Evolutionary conservation across 768 basidiomycete genomes (phyloP).

Genomic region (Astraeus odoratus): DNA sequence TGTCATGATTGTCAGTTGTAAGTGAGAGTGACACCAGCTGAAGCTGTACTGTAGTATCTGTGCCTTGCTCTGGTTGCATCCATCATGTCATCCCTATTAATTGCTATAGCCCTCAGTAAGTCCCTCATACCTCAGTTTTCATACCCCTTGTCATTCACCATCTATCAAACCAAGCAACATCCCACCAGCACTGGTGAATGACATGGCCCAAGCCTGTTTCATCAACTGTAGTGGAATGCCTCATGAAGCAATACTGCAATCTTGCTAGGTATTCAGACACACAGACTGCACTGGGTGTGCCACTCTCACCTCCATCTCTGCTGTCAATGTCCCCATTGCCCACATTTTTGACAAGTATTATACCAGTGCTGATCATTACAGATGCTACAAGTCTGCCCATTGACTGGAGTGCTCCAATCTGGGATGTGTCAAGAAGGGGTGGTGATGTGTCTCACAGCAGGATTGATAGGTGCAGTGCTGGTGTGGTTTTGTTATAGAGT

Average conservation of each 20-base stretch:
- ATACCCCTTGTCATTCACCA: background rate
- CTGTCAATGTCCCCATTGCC: slow-evolving; percentile 2
- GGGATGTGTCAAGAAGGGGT: background rate
- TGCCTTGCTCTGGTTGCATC: slow-evolving; percentile 37
- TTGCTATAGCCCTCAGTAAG: slow-evolving; percentile 42
- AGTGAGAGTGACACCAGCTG: no score
- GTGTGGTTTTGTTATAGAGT: no score
- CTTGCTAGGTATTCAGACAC: slow-evolving; percentile 19
- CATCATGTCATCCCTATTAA: slow-evolving; percentile 37
- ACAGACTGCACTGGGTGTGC: slow-evolving; percentile 13
- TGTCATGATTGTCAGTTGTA: no score
- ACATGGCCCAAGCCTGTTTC: slow-evolving; percentile 32
- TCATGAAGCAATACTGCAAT: slow-evolving; percentile 45
- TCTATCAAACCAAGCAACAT: slow-evolving; percentile 21
- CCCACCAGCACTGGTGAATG: slow-evolving; percentile 29
- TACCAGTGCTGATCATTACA: slow-evolving; percentile 1
- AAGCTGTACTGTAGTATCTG: slow-evolving; percentile 31
- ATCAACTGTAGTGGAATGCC: slow-evolving; percentile 32
- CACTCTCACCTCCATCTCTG: slow-evolving; percentile 31
- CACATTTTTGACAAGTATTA: background rate
- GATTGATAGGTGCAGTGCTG: background rate
- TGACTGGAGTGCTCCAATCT: background rate
- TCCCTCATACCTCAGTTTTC: background rate
- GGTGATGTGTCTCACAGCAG: background rate
- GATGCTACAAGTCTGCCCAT: background rate